phyloP scores from a whole-genome alignment of 495 filamentous ascomycete genomes.

The Pseudomonodictys pantanalensis region DNA sequence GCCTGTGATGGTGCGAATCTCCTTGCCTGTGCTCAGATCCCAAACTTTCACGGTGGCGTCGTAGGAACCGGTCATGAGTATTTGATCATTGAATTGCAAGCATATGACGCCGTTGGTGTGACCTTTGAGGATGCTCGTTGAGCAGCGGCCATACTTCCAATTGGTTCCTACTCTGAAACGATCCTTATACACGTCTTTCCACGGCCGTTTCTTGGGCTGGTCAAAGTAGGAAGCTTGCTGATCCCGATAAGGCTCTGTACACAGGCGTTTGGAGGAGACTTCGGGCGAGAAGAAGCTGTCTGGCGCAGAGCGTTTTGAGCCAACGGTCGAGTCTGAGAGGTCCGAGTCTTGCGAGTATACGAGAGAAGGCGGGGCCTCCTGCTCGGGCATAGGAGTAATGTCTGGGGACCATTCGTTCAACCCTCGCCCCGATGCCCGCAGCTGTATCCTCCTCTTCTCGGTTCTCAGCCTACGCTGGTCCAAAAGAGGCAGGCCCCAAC shows the following conservation, averaged over 20 bases:
- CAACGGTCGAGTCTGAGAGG: not conserved
- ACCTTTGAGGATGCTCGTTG: slow-evolving; percentile 74
- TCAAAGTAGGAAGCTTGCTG: slow-evolving; percentile 46
- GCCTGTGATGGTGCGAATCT: slow-evolving; percentile 75
- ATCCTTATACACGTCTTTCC: slow-evolving; percentile 92
- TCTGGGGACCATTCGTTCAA: slow-evolving; percentile 55
- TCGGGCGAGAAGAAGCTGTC: slow-evolving; percentile 8
- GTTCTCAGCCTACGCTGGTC: slow-evolving; percentile 85
- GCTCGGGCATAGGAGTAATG: slow-evolving; percentile 49
- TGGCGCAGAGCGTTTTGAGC: slow-evolving; percentile 21
- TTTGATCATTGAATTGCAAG: slow-evolving; percentile 90
- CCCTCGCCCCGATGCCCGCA: slow-evolving; percentile 58
- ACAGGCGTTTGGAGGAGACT: slow-evolving; percentile 25
- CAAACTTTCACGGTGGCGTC: slow-evolving; percentile 94
- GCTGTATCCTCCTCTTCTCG: slow-evolving; percentile 79
- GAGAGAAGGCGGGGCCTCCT: not conserved
- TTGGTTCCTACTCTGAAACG: slow-evolving; percentile 88
- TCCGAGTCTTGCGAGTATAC: not conserved
- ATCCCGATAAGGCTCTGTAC: slow-evolving; percentile 21
- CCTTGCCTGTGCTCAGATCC: slow-evolving; percentile 85
- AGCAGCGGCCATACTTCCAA: slow-evolving; percentile 91
- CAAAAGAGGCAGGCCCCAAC: slow-evolving; percentile 87
- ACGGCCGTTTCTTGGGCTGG: slow-evolving; percentile 63
- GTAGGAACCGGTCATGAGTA: slow-evolving; percentile 91
- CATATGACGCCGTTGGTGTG: slow-evolving; percentile 96